These are phyloP conservation scores for Amanita pseudoporphyria DNA, from an alignment of 768 basidiomycete species.

Conservation along the genomic window DNA sequence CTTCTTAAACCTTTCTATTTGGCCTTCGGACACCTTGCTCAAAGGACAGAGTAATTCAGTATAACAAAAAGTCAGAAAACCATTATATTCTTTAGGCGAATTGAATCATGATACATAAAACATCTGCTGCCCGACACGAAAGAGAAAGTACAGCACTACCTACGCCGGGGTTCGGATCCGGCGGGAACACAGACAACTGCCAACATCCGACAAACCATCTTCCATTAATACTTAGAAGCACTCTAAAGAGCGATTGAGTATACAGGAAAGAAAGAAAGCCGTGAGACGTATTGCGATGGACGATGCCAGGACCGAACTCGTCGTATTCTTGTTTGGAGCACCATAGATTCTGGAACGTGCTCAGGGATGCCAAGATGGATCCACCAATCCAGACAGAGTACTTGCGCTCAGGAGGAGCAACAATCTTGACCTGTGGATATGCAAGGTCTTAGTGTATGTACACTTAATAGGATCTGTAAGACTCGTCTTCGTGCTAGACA, in stretches of 20 bases:
- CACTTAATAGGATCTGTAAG: not conserved
- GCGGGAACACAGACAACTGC: not conserved
- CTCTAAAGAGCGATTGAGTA: constrained; percentile 12
- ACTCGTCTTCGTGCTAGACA: constrained; percentile 78
- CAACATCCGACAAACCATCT: not conserved
- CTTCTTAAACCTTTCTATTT: too few relatives aligned
- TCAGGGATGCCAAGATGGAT: constrained; percentile 78
- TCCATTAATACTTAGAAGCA: constrained; percentile 20
- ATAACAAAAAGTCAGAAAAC: too few relatives aligned
- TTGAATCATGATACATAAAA: too few relatives aligned
- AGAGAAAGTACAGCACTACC: not conserved
- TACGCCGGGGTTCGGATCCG: not conserved
- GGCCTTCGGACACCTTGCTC: too few relatives aligned
- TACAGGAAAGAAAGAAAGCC: constrained; percentile 7
- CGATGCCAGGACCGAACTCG: constrained; percentile 71
- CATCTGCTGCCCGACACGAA: not conserved
- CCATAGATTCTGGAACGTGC: constrained; percentile 97
- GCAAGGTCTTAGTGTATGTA: constrained; percentile 4
- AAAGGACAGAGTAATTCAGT: too few relatives aligned
- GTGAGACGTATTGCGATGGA: constrained; percentile 59
- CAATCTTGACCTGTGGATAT: constrained; percentile 64
- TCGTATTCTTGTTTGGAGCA: constrained; percentile 91
- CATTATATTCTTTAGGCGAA: too few relatives aligned
- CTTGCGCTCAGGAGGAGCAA: constrained; percentile 88
- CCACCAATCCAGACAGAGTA: constrained; percentile 96